Base-by-base conservation (phyloP, 2,329 filamentous ascomycete species). In the Colletotrichum acutatum region DNA sequence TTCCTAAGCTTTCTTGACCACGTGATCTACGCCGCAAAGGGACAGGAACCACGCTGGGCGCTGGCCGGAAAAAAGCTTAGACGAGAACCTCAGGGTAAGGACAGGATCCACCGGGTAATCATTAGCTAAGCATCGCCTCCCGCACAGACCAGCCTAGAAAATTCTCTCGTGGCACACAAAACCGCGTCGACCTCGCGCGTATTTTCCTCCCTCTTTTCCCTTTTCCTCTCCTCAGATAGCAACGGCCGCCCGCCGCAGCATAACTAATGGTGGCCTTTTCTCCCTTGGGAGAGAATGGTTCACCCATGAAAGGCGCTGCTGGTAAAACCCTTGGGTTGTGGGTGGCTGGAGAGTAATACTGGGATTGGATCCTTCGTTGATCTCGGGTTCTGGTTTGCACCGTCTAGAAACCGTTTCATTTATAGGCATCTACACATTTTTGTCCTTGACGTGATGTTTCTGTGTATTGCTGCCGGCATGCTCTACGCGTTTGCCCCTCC, bases 1-100 rank as follows among this genome's bases (percentile, higher is more conserved):
- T 84, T 84, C 80, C 75, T 83, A 81, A 84, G 80, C 80, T 71
- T 37, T 32, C 9, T 1, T 37, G 34, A 12, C 65, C 71, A 73
- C 71, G 71, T 72, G 66, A 72, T 49, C 22, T 22, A 3, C 5
- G 54, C 11, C 19, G 19, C 26, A 60, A 56, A 52, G 54, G 61
- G 53, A 22, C 22, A 19, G 19, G 5, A 37, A 53, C 32, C 46
- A 16, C 37, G 37, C 16, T 42, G 16, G 37, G 37, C 16, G 16
- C 37, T 42, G 14, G 9, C 22, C 22, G 42, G 59, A 28, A 14
- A 32, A 28, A 68, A 14, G 30, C 61, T 53, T 64, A 49, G 19
- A 4, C 28, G 30, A 24, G 22, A 37, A 11, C 19, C 32, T 5
- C 12, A 2, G 26, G n/a, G 11, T 54, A 24, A 6, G 22, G 9